A percentile compares a stretch with the other conserved stretches of the same genome.
These are phyloP conservation scores for Hypoxylon perforatum DNA, from an alignment of 495 filamentous ascomycete genomes.

Conservation along the genomic window DNA sequence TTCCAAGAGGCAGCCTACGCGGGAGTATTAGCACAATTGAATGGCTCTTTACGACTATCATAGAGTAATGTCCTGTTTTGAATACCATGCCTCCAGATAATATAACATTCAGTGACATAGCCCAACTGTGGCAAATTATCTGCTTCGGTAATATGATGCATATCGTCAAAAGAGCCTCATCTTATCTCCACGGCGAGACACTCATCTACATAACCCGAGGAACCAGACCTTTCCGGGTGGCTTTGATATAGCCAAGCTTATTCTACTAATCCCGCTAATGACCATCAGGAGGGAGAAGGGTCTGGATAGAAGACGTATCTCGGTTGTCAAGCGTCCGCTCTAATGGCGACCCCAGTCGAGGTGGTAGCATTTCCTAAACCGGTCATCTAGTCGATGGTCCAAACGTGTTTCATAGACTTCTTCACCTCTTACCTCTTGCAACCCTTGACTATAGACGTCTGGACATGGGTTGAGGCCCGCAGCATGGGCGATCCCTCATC, in stretches of 20 bases:
- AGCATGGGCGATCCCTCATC: slow-evolving; percentile 46
- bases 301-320: slow-evolving; percentile 17
- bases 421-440: slow-evolving; percentile 14
- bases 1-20: background rate
- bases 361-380: slow-evolving; percentile 32
- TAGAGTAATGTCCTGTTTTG: background rate
- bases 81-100: background rate
- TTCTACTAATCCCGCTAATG: slow-evolving; percentile 21
- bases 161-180: slow-evolving; percentile 24
- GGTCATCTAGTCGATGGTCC: slow-evolving; percentile 39
- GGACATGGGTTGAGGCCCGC: slow-evolving; percentile 35
- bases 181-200: slow-evolving; percentile 3
- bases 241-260: slow-evolving; percentile 31
- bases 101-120: slow-evolving; percentile 11
- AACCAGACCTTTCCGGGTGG: slow-evolving; percentile 20
- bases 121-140: background rate
- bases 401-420: slow-evolving; percentile 56
- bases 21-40: background rate
- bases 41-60: slow-evolving; percentile 7
- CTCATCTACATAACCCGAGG: background rate
- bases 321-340: slow-evolving; percentile 34
- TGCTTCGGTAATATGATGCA: background rate
- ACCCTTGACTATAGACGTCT: slow-evolving; percentile 36
- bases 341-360: slow-evolving; percentile 26
- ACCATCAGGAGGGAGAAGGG: slow-evolving; percentile 1